These are phyloP conservation scores for Xerocomus alliaceus DNA, from an alignment of 1,284 basidiomycete genomes.

Conservation along the genomic window DNA sequence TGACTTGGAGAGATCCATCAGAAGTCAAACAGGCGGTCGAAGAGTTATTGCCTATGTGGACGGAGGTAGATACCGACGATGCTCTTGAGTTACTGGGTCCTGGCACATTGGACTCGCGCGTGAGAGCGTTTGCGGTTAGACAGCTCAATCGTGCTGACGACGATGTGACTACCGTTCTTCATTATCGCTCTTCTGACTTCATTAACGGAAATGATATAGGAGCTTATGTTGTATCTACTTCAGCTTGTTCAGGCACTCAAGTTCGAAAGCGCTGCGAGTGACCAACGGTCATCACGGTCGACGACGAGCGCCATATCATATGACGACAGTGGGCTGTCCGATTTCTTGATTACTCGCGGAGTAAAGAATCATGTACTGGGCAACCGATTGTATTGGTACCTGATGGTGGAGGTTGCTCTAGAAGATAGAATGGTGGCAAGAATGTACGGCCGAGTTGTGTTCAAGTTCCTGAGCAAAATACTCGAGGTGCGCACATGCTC, in stretches of 20 bases:
- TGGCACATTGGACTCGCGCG: slow-evolving; percentile 87
- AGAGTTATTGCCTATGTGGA: slow-evolving; percentile 95
- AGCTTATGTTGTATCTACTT: slow-evolving; percentile 90
- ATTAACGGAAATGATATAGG: slow-evolving; percentile 55
- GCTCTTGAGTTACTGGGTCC: slow-evolving; percentile 95
- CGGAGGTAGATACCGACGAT: slow-evolving; percentile 95
- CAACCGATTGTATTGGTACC: slow-evolving; percentile 96
- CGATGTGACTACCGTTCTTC: slow-evolving; percentile 66
- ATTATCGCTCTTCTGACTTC: background rate
- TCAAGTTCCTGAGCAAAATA: slow-evolving; percentile 86
- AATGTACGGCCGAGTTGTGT: slow-evolving; percentile 91
- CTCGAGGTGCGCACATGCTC: slow-evolving; percentile 65
- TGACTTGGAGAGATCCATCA: slow-evolving; percentile 94
- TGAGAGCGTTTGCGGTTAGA: slow-evolving; percentile 92
- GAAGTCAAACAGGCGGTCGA: slow-evolving; percentile 99
- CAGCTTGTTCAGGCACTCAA: slow-evolving; percentile 98
- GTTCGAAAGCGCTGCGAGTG: slow-evolving; percentile 83
- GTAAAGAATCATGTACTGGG: slow-evolving; percentile 85
- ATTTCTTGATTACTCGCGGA: slow-evolving; percentile 89
- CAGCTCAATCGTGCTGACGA: slow-evolving; percentile 92
- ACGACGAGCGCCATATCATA: slow-evolving; percentile 77
- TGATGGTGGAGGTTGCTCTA: slow-evolving; percentile 87
- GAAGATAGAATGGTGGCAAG: slow-evolving; percentile 85
- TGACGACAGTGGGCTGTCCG: slow-evolving; percentile 85
- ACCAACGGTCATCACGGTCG: slow-evolving; percentile 70